Base-by-base conservation (phyloP, 2,329 filamentous ascomycete genomes). In the Colletotrichum tofieldiae region DNA sequence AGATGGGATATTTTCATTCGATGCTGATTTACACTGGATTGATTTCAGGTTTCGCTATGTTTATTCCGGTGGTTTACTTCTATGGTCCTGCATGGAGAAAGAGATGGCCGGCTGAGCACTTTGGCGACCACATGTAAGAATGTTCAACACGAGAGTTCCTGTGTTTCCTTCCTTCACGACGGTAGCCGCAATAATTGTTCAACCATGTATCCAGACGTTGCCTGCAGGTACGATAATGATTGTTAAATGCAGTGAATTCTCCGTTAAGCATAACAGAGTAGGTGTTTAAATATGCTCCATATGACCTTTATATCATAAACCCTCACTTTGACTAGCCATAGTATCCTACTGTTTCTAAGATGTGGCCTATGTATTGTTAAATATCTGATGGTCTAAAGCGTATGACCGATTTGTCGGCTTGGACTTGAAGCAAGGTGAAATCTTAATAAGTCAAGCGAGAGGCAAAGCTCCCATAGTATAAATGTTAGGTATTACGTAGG, bases 11-110 rank as follows among this genome's bases (percentile, higher is more conserved):
- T 14, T 71, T 81, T 16, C 73, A 67, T 3, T 76, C 76, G 0
- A 79, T 79, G 65, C 75, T 75, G 49, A 77, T 81, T 16, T 81
- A 79, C 35, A 79, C 77, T 8, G 80, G 79, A 60, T 73, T 77
- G 18, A 75, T 82, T 60, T 74, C 78, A 26, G 78, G 80, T 1
- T 71, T 77, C 18, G 76, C 76, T 6, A 68, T 81, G 6, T 77
- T 77, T 6, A 67, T 82, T 49, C 78, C 79, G 0, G 51, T 75
- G 2, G 75, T 82, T 9, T 81, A 77, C 56, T 8, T 35, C 9
- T 72, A 63, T 23, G 69, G 69, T 1, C 69, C 69, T 16, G 65
- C 65, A 8, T 72, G 65, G 69, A 45, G 65, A 14, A 63, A 12
- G 29, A 52, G 65, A 9, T 72, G 65, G 69, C 69, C 58, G 2